Evolutionary conservation across 139 green algal genomes (phyloP), one percentile per base, ranked within the genome.

Genomic region (Volvox reticuliferus): DNA sequence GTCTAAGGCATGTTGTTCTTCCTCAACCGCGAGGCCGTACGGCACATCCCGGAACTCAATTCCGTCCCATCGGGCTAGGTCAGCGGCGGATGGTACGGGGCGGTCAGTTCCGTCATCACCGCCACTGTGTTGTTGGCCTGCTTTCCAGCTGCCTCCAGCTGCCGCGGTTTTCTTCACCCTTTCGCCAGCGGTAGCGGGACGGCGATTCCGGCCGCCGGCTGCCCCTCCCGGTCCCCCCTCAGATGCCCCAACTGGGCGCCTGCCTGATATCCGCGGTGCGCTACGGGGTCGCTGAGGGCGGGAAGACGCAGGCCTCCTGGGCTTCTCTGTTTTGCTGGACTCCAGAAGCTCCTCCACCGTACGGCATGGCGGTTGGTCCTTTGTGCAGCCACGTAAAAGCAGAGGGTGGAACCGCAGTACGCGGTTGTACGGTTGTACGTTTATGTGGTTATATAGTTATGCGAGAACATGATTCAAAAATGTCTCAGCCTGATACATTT

Each of bases 1-100:
- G 22, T 87, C 79, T 2, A 17, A 86, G 12, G 79, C 79, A 21
- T 76, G 16, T 62, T 21, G 16, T 61, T 88, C 18, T 35, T 12
- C 82, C 63, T 76, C 61, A 18, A 22, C 55, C 19, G 69, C 55
- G 17, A 28, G 35, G 33, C 35, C 32, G 63, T 67, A 65, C 37
- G 86, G 50, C 71, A 75, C 18, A 1, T 75, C 50, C 24, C 30
- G 50, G 50, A 90, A 90, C 73, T 90, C 71, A 0, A 90, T 90
- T 2, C 86, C 86, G 30, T 90, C 86, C 86, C 86, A 90, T 13
- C 55, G 69, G 12, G 84, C 84, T 50, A 89, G 69, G 28, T 82
- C 84, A 13, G 28, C 36, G 17, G 24, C 69, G 0, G 68, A 26
- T 0, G 82, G 37, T 30, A 37, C 20, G 65, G 63, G 32, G 22